Conservation (phyloP, 257 asterid species). For the Nicotiana paniculata region DNA sequence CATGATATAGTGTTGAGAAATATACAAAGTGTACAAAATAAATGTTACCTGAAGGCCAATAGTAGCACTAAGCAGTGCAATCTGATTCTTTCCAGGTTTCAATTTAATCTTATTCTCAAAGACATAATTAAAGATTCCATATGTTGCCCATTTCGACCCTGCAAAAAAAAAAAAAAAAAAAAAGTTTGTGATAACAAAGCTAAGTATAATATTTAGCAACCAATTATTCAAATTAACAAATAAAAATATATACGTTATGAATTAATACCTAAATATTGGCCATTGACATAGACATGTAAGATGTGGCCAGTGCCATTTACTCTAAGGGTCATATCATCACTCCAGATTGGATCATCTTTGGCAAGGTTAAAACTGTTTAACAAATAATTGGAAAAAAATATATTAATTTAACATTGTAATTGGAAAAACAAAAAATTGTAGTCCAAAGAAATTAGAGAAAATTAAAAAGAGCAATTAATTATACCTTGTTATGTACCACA, state of each 20-base stretch:
- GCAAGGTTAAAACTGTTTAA: constrained; percentile 30
- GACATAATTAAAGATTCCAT: constrained; percentile 11
- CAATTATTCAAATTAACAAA: not conserved
- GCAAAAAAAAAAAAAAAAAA: no score
- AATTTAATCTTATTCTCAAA: constrained; percentile 34
- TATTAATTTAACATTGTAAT: no score
- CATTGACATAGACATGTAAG: constrained; percentile 51
- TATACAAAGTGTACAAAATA: not conserved
- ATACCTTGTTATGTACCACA: constrained; percentile 86
- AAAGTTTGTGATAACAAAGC: not conserved
- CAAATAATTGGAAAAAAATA: not conserved
- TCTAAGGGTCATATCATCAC: constrained; percentile 31
- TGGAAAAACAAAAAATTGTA: not conserved
- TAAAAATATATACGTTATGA: not conserved
- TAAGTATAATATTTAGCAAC: not conserved
- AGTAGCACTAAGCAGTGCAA: constrained; percentile 60
- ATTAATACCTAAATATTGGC: constrained; percentile 41
- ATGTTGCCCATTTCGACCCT: constrained; percentile 47
- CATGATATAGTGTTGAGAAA: not conserved
- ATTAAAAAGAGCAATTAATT: not conserved
- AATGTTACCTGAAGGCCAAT: constrained; percentile 36
- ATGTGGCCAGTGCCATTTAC: constrained; percentile 46
- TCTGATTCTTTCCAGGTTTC: constrained; percentile 40
- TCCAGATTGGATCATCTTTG: constrained; percentile 35
- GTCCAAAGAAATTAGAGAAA: not conserved